phyloP scores from a whole-genome alignment of 176 grass and related monocot species.

The Carex myosuroides region DNA sequence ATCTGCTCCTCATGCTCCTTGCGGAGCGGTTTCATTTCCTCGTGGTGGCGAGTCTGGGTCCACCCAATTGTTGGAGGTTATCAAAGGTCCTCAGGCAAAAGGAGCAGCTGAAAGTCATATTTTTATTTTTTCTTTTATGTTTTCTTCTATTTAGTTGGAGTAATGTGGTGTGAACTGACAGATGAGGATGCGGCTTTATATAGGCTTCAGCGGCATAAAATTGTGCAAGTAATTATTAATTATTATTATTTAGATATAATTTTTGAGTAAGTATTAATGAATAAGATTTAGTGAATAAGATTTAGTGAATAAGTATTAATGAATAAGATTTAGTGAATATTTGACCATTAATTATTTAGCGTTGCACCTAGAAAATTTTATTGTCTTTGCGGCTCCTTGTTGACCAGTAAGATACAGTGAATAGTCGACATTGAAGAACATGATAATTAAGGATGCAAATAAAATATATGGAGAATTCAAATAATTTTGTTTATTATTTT shows the following conservation, averaged over 20 bases:
- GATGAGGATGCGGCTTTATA: not conserved
- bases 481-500: not conserved
- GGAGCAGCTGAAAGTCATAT: not conserved
- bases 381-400: not conserved
- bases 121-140: not conserved
- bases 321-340: conserved; percentile 3
- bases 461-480: not conserved
- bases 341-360: not conserved
- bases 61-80: not conserved
- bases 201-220: not conserved
- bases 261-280: conserved; percentile 1
- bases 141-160: not conserved
- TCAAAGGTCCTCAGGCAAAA: not conserved
- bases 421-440: not conserved
- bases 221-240: not conserved
- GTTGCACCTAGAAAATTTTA: not conserved
- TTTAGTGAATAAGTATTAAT: conserved; percentile 2
- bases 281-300: conserved; percentile 8
- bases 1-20: not conserved
- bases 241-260: not conserved
- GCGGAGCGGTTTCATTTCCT: not conserved
- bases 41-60: not conserved
- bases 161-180: not conserved
- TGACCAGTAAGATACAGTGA: too few species aligned
- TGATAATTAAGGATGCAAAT: not conserved